Evolutionary conservation across 2,329 filamentous ascomycete species (phyloP), one percentile per base, ranked within the genome.

Genomic region (Cladosporium velox): DNA sequence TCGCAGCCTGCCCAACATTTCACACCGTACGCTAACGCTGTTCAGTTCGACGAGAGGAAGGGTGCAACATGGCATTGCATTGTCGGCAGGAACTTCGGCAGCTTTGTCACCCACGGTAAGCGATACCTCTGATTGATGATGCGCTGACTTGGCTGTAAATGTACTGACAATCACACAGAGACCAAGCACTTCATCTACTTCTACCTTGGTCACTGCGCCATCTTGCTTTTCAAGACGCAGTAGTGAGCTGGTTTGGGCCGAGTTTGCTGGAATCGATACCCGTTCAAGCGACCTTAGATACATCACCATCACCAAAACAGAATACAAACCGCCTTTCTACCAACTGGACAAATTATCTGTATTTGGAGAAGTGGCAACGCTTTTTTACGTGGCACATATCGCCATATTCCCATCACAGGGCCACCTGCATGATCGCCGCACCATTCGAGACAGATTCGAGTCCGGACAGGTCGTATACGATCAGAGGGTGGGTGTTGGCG

Each of bases 131-230:
- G 24, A 12, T 15, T 7, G 2, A 26, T n/a, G n/a, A 47, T 30
- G 6, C 28, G 14, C 26, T 34, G 24, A 30, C 35, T n/a, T 47
- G 7, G 26, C 34, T 1, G n/a, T 8, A 24, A 54, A 32, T 24
- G 57, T 58, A 44, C 65, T 76, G 54, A 76, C 76, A 38, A 4
- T 34, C 3, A 10, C 51, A 44, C 82, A 97, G 95, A 98, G 81
- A 98, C 95, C 32, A 98, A 98, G 84, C 95, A 99, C 82, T 99
- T 99, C 84, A 97, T 99, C 79, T 99, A 99, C 84, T 99, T 99
- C 84, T 99, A 99, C 84, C 90, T 99, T 67, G 95, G 95, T 64
- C 95, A 98, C 85, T 97, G 93, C 80, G 95, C 95, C 67, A 98
- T 99, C 77, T 87, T 99, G 65, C 89, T 99, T 63, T 99, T 98